Conservation (phyloP, 768 basidiomycete species). For the Agrocybe praecox region DNA sequence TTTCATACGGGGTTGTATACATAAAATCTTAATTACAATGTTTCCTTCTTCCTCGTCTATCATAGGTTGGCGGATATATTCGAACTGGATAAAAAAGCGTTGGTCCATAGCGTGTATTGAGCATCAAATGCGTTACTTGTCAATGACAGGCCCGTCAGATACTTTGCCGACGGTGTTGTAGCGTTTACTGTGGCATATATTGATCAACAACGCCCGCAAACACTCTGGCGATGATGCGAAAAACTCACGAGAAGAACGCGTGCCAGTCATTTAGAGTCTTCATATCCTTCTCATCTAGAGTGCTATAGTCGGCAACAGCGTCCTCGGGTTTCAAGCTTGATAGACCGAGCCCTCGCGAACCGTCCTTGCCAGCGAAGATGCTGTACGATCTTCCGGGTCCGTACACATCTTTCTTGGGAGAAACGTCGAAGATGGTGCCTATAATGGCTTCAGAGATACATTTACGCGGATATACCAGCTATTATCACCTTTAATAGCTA, state of each 20-base stretch:
- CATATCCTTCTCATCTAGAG: slow-evolving; percentile 66
- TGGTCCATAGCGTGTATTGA: background rate
- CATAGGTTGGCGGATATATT: background rate
- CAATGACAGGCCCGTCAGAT: slow-evolving; percentile 9
- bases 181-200: slow-evolving; percentile 56
- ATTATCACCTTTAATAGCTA: slow-evolving; percentile 85
- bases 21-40: background rate
- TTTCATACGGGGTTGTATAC: background rate
- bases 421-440: slow-evolving; percentile 93
- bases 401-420: slow-evolving; percentile 85
- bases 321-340: slow-evolving; percentile 86
- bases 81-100: background rate
- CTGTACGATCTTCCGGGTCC: slow-evolving; percentile 79
- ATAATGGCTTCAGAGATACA: background rate
- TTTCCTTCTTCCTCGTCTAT: background rate
- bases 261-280: slow-evolving; percentile 91
- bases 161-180: slow-evolving; percentile 71
- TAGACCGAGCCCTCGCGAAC: slow-evolving; percentile 85
- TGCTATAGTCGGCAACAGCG: slow-evolving; percentile 86
- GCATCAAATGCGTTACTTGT: background rate
- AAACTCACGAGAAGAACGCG: slow-evolving; percentile 79
- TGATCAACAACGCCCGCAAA: background rate
- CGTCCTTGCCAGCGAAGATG: slow-evolving; percentile 94
- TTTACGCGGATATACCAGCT: background rate
- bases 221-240: background rate